Evolutionary conservation across 2,329 filamentous ascomycete genomes (phyloP), one percentile per base, ranked within the genome.

Genomic region (Cladophialophora immunda): DNA sequence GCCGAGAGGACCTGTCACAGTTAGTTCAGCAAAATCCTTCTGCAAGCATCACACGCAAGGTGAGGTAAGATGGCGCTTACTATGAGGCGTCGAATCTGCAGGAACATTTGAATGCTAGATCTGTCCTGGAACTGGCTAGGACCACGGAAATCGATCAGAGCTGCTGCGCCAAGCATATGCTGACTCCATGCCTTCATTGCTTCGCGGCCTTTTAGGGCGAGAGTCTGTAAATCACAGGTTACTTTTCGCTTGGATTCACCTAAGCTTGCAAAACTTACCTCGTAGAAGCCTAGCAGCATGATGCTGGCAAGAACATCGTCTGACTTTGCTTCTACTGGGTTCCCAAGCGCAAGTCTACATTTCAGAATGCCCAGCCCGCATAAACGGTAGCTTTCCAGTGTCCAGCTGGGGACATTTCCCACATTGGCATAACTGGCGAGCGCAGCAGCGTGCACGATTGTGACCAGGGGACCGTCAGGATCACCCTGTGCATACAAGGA

Each of bases 91-190:
- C 57, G 13, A 34, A 45, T 58, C 36, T 58, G 55, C 55, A 58
- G 55, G 55, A 58, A 58, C 19, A 58, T 25, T 45, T 58, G 55
- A 58, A 58, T 45, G 55, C 55, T 58, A 38, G 34, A 22, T 41
- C 55, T 29, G 15, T 58, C 55, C 9, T 45, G 36, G 22, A 58
- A 58, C 32, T 58, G 32, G 19, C 22, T 45, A 1, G 55, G 32
- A 45, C 32, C 55, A 41, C 55, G 55, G 34, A 30, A 45, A 11
- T 58, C 55, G 22, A 58, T 45, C 22, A 34, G 27, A n/a, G 27
- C 53, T n/a, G 53, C 53, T 55, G 53, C 53, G 53, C 53, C 53
- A 55, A 55, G 53, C 27, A 55, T 55, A 29, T 55, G 53, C 27
- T 55, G 53, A 55, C 53, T 55, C 30, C 53, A 55, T 30, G 53